phyloP scores from a whole-genome alignment of 345 rosid species.

The Citrus inodora region DNA sequence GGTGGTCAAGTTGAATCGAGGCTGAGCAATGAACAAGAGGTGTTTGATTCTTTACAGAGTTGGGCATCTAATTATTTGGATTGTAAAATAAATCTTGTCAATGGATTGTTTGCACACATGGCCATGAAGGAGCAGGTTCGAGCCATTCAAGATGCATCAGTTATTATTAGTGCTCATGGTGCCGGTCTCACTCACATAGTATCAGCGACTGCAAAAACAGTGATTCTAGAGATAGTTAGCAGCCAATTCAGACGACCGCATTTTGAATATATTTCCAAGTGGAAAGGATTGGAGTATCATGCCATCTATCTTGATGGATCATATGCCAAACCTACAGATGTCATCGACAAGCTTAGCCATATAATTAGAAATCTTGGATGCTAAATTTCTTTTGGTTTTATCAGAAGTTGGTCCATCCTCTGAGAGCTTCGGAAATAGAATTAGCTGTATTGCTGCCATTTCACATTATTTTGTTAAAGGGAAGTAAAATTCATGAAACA shows the following conservation, averaged over 20 bases:
- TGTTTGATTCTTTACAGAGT: constrained; percentile 55
- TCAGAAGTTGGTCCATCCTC: background rate
- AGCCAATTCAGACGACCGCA: constrained; percentile 67
- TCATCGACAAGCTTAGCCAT: constrained; percentile 43
- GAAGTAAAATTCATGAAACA: background rate
- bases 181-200: constrained; percentile 94
- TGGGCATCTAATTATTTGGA: constrained; percentile 55
- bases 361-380: constrained; percentile 59
- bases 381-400: constrained; percentile 23
- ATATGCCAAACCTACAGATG: constrained; percentile 50
- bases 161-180: constrained; percentile 94
- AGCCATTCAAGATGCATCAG: constrained; percentile 90
- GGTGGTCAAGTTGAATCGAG: constrained; percentile 79
- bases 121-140: constrained; percentile 79
- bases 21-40: constrained; percentile 78
- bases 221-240: constrained; percentile 77
- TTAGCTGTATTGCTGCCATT: background rate
- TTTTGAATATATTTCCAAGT: constrained; percentile 68
- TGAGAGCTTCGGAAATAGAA: background rate
- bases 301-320: constrained; percentile 69
- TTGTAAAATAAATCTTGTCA: constrained; percentile 73
- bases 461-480: background rate
- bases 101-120: constrained; percentile 92
- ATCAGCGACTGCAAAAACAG: constrained; percentile 77
- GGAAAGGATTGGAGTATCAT: constrained; percentile 95